These are phyloP conservation scores for Solanum peruvianum DNA, from an alignment of 257 asterid genomes.

Conservation along the genomic window DNA sequence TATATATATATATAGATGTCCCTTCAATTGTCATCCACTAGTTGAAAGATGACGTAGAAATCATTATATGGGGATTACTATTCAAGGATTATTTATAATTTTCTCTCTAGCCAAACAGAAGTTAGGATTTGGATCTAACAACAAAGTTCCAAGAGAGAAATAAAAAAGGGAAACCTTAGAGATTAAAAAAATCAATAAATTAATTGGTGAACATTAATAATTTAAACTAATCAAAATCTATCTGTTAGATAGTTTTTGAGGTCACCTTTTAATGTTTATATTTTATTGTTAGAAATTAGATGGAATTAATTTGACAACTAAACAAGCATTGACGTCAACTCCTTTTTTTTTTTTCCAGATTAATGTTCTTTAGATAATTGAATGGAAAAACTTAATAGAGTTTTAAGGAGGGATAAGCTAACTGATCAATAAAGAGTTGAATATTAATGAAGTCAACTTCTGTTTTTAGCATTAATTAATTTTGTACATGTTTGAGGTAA, in stretches of 20 bases:
- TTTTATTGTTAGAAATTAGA: background rate
- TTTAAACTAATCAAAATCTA: background rate
- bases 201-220: background rate
- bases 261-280: background rate
- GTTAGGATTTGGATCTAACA: background rate
- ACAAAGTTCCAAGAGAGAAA: background rate
- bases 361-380: background rate
- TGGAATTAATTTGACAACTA: background rate
- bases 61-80: background rate
- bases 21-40: background rate
- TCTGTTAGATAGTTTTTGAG: background rate
- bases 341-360: background rate
- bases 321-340: background rate
- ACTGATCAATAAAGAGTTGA: background rate
- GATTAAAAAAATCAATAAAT: background rate
- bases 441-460: background rate
- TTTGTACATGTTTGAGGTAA: background rate
- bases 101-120: background rate
- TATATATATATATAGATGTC: background rate
- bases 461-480: background rate
- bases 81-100: background rate
- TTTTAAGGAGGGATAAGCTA: background rate
- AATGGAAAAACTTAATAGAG: background rate
- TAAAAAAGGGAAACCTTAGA: background rate
- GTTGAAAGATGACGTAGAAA: background rate